Evolutionary conservation across 1,284 basidiomycete species (phyloP).

Genomic region (Binderoboletus segoi): DNA sequence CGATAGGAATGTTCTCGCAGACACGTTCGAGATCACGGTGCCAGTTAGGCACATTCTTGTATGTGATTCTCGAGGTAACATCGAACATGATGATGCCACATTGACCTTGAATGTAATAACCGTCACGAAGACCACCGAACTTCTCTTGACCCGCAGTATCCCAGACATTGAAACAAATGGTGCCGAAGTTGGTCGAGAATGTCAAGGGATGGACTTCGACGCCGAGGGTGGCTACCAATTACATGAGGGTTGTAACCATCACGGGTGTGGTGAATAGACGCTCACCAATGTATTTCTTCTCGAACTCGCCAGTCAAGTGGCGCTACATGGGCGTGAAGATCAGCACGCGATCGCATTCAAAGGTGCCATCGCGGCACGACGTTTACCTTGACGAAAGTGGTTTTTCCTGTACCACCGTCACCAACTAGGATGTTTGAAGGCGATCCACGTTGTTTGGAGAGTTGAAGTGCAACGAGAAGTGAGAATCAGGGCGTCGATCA

Average conservation of each 20-base stretch:
- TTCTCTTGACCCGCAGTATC: constrained; percentile 99
- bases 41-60: constrained; percentile 99
- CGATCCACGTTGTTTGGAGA: constrained; percentile 14
- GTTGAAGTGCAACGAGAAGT: constrained; percentile 30
- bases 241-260: constrained; percentile 18
- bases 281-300: constrained; percentile 99
- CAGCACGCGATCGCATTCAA: constrained; percentile 55
- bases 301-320: constrained; percentile 99
- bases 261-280: constrained; percentile 15
- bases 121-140: constrained; percentile 97
- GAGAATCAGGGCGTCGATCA: constrained; percentile 29
- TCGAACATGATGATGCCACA: constrained; percentile 99
- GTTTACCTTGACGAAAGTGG: constrained; percentile 94
- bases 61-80: constrained; percentile 99
- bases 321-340: constrained; percentile 65
- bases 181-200: constrained; percentile 98
- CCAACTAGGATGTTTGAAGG: constrained; percentile 64
- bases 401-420: constrained; percentile 98
- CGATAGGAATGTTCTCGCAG: constrained; percentile 99
- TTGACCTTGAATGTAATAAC: constrained; percentile 99
- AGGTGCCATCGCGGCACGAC: constrained; percentile 27
- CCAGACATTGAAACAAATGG: constrained; percentile 99
- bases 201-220: constrained; percentile 97
- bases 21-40: constrained; percentile 99
- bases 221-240: constrained; percentile 87